A percentile compares a stretch with the other conserved stretches of the same genome.
phyloP scores from a whole-genome alignment of 2,329 filamentous ascomycete genomes.

The Ascochyta viciae-villosae region DNA sequence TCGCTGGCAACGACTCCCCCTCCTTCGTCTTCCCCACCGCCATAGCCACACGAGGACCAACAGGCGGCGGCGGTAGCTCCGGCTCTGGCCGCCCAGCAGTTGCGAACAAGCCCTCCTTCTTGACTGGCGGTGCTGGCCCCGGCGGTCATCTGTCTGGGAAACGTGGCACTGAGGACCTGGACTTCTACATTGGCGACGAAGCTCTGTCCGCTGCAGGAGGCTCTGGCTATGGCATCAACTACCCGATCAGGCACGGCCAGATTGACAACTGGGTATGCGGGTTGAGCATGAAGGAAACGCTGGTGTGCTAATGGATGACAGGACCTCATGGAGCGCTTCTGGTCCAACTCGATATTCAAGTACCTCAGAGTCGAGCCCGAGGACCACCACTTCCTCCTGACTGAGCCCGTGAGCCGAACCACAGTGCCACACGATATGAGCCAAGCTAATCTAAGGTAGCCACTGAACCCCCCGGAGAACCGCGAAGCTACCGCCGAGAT shows the following conservation, averaged over 20 bases:
- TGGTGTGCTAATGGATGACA: slow-evolving; percentile 48
- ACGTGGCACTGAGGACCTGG: slow-evolving; percentile 94
- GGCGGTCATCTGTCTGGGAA: slow-evolving; percentile 85
- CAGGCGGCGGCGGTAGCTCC: slow-evolving; percentile 73
- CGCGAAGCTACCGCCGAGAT: slow-evolving; percentile 99
- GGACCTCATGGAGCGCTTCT: slow-evolving; percentile 99
- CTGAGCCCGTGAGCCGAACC: slow-evolving; percentile 77
- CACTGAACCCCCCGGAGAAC: slow-evolving; percentile 97
- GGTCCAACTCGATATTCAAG: slow-evolving; percentile 99
- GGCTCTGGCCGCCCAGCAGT: slow-evolving; percentile 89
- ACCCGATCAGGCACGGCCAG: slow-evolving; percentile 96
- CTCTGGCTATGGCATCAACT: slow-evolving; percentile 94
- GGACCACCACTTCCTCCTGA: slow-evolving; percentile 97
- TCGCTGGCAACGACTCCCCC: slow-evolving; percentile 98
- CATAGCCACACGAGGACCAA: slow-evolving; percentile 89
- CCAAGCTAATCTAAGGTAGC: slow-evolving; percentile 61
- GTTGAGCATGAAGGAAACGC: background rate
- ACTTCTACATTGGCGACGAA: slow-evolving; percentile 99
- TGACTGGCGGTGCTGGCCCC: slow-evolving; percentile 87
- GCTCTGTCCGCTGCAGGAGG: slow-evolving; percentile 83
- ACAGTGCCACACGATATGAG: background rate
- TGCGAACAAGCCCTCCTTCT: slow-evolving; percentile 92
- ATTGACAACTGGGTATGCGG: slow-evolving; percentile 92
- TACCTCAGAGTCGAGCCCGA: slow-evolving; percentile 97
- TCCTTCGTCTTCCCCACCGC: slow-evolving; percentile 99